Evolutionary conservation across 2,329 filamentous ascomycete species (phyloP).

Genomic region (Aspergillus quadrilineatus): DNA sequence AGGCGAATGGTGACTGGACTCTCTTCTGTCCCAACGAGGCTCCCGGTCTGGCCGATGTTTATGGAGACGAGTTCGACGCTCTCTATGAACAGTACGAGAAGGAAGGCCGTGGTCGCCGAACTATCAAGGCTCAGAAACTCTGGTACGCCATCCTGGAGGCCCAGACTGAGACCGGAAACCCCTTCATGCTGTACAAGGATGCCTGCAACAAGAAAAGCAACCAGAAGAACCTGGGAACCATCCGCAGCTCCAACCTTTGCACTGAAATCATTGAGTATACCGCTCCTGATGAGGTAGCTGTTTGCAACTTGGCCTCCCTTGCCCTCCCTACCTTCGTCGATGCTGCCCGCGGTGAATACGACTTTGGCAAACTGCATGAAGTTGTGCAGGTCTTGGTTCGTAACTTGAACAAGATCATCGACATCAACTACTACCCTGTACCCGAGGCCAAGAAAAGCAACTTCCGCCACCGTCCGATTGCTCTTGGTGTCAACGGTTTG

Average conservation of each 20-base stretch:
- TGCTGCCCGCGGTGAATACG: conserved; percentile 77
- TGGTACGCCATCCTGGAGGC: conserved; percentile 99
- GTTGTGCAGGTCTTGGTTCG: conserved; percentile 87
- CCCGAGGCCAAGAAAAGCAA: conserved; percentile 92
- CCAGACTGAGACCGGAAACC: conserved; percentile 97
- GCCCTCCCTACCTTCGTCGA: conserved; percentile 90
- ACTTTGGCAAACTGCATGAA: conserved; percentile 96
- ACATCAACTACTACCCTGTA: conserved; percentile 98
- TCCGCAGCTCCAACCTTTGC: conserved; percentile 97
- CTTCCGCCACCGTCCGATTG: conserved; percentile 93
- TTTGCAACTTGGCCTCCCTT: conserved; percentile 95
- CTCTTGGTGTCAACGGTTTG: conserved; percentile 94
- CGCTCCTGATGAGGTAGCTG: conserved; percentile 95
- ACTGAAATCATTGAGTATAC: conserved; percentile 98
- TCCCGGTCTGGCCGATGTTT: conserved; percentile 90
- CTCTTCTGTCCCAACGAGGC: conserved; percentile 98
- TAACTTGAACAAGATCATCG: conserved; percentile 98
- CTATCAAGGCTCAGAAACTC: conserved; percentile 95
- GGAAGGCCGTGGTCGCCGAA: conserved; percentile 83
- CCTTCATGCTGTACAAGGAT: conserved; percentile 99
- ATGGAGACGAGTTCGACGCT: conserved; percentile 94
- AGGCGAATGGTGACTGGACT: conserved; percentile 95
- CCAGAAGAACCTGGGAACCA: conserved; percentile 99
- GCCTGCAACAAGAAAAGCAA: conserved; percentile 98
- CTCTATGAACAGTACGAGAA: conserved; percentile 88